These are phyloP conservation scores for Talaromyces verruculosus DNA, from an alignment of 2,329 filamentous ascomycete genomes.

Conservation along the genomic window DNA sequence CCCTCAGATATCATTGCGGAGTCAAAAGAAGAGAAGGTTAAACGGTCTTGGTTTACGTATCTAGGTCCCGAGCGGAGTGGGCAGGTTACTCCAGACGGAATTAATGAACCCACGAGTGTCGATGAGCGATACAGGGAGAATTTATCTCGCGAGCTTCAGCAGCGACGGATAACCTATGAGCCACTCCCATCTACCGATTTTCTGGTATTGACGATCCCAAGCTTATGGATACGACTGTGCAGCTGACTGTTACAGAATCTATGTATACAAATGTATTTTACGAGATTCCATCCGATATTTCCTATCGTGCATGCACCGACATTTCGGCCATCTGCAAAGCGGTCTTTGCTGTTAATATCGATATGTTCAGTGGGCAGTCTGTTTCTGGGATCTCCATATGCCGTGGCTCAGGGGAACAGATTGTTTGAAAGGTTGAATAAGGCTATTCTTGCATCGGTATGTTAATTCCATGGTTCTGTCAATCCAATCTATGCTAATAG, in stretches of 20 bases:
- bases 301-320: slow-evolving; percentile 23
- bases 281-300: slow-evolving; percentile 24
- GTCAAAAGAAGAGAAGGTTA: not conserved
- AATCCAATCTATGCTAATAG: not conserved
- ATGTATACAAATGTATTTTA: slow-evolving; percentile 27
- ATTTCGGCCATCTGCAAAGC: slow-evolving; percentile 27
- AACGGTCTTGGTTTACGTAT: slow-evolving; percentile 11
- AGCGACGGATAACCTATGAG: slow-evolving; percentile 22
- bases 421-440: slow-evolving; percentile 34
- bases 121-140: slow-evolving; percentile 20
- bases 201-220: not conserved
- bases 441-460: slow-evolving; percentile 12
- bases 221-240: not conserved
- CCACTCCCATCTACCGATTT: slow-evolving; percentile 16
- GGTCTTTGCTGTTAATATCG: slow-evolving; percentile 36
- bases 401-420: slow-evolving; percentile 29
- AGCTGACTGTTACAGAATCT: slow-evolving; percentile 18
- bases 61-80: slow-evolving; percentile 3
- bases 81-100: slow-evolving; percentile 13
- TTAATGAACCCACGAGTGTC: slow-evolving; percentile 1
- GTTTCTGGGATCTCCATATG: slow-evolving; percentile 35
- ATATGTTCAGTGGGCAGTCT: slow-evolving; percentile 42
- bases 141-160: slow-evolving; percentile 21
- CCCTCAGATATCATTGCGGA: not conserved
- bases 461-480: not conserved